Evolutionary conservation across 345 rosid species (phyloP).

Genomic region (Gossypium sturtianum): DNA sequence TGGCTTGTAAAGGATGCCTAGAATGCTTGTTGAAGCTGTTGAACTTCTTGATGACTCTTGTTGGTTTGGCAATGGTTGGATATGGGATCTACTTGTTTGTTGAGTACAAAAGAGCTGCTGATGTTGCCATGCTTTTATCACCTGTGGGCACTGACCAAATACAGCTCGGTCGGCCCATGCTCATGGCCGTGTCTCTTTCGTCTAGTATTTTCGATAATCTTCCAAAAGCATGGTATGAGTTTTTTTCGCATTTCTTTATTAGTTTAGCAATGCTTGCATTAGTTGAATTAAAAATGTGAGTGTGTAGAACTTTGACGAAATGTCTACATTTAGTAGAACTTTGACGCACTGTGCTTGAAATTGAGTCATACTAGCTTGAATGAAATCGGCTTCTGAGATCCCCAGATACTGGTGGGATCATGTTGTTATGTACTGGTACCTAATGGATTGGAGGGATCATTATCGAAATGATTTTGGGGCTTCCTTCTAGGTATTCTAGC

Average conservation of each 20-base stretch:
- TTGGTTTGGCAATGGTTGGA: conserved; percentile 86
- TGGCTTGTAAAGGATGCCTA: conserved; percentile 83
- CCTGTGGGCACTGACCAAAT: conserved; percentile 28
- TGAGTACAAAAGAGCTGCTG: conserved; percentile 49
- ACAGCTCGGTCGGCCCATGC: conserved; percentile 82
- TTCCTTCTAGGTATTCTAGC: background rate
- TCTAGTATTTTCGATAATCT: conserved; percentile 48
- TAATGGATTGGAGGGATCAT: background rate
- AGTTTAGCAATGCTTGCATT: background rate
- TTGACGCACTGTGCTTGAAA: background rate
- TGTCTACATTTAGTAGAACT: background rate
- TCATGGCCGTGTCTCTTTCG: conserved; percentile 57
- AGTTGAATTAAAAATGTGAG: background rate
- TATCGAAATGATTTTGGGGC: background rate
- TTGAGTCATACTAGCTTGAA: background rate
- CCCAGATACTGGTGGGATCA: background rate
- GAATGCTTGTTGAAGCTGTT: conserved; percentile 80
- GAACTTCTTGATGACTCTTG: conserved; percentile 69
- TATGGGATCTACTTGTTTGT: conserved; percentile 95
- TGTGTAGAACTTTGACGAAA: background rate
- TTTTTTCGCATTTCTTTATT: background rate
- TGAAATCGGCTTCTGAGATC: background rate
- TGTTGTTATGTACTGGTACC: background rate
- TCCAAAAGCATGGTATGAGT: conserved; percentile 82
- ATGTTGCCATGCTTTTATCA: conserved; percentile 18